Evolutionary conservation across 1,284 basidiomycete species (phyloP), one percentile per base, ranked within the genome.

Genomic region (Waitea zeae): DNA sequence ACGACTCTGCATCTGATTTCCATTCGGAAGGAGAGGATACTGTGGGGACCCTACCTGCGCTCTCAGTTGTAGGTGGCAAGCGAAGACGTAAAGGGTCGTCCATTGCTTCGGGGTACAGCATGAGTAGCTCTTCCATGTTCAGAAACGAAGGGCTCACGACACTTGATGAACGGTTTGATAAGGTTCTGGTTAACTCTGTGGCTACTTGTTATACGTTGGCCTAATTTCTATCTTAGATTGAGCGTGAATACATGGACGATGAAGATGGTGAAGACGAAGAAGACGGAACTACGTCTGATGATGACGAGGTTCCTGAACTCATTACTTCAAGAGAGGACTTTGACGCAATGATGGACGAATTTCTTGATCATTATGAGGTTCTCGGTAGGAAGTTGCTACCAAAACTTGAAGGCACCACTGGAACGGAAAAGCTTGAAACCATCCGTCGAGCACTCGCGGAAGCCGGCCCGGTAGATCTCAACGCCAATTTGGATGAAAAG

Each of bases 41-140:
- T 0, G 52, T 95, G 27, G 71, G 74, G 3, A 64, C 64, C 2
- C 55, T 92, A 4, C 79, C 77, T 9, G 64, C 61, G 31, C 64
- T 79, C 38, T 67, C 75, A n/a, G 76, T 88, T 38, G 64, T 78
- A 32, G 80, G 87, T 31, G 76, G 75, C 19, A 82, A 81, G 62
- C 67, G 70, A 45, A 63, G 77, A 44, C 63, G 82, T 45, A 83
- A 78, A 49, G 74, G 74, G 5, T 63, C 72, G 1, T 86, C 81
- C 30, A 78, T 88, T 44, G 86, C 83, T 2, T 87, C 86, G 14
- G 87, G 86, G 9, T 92, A 90, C 62, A 87, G 81, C 50, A 97
- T 99, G 93, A 93, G 82, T 49, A 90, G 86, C 46, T 92, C 88
- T 3, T 88, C 88, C 17, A 90, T 98, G 83, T 87, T 77, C 57